phyloP scores from a whole-genome alignment of 768 basidiomycete genomes.

The Collybiopsis confluens region DNA sequence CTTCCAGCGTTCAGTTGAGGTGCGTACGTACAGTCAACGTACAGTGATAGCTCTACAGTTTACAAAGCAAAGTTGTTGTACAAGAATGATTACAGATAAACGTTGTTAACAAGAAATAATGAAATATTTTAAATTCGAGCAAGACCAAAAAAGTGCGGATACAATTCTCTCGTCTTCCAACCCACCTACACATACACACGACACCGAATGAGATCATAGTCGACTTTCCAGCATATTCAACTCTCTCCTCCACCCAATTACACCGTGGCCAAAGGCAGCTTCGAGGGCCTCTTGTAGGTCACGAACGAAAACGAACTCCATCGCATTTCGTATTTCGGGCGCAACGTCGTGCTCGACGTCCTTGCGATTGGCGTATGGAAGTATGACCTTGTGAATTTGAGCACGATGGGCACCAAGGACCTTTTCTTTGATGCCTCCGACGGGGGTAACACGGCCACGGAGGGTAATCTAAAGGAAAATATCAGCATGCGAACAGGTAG shows the following conservation, averaged over 20 bases:
- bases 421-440: slow-evolving; percentile 92
- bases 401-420: slow-evolving; percentile 88
- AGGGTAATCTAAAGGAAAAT: slow-evolving; percentile 59
- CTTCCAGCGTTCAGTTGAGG: too few relatives aligned
- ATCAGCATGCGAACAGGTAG: not conserved
- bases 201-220: slow-evolving; percentile 25
- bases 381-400: slow-evolving; percentile 74
- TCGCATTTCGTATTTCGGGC: slow-evolving; percentile 62
- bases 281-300: slow-evolving; percentile 78
- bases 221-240: slow-evolving; percentile 50
- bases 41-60: too few relatives aligned
- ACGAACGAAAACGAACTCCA: slow-evolving; percentile 79
- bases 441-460: slow-evolving; percentile 74
- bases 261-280: slow-evolving; percentile 74
- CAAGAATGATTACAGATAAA: too few relatives aligned
- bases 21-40: too few relatives aligned
- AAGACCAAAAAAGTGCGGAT: not conserved
- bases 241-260: slow-evolving; percentile 59
- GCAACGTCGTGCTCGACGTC: slow-evolving; percentile 87
- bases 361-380: slow-evolving; percentile 81
- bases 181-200: too few relatives aligned
- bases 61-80: too few relatives aligned
- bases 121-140: not conserved
- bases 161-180: too few relatives aligned
- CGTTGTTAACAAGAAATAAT: not conserved